Base-by-base conservation (phyloP, 1,284 basidiomycete genomes). In the Neonothopanus nambi region DNA sequence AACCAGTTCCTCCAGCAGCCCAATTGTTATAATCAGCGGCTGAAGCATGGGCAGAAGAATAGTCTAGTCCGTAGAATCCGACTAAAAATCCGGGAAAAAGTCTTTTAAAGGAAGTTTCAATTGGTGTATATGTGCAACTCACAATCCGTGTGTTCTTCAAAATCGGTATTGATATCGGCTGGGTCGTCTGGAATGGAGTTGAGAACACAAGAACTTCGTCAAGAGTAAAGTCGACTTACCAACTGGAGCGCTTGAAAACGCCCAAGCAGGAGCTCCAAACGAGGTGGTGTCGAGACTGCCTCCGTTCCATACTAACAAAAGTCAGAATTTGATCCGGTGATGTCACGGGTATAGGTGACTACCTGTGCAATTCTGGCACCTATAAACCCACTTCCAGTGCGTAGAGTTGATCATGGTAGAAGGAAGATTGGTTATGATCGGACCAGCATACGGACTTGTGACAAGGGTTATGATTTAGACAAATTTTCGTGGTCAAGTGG, bases 61-160 rank as follows among this genome's bases (percentile, higher is more conserved):
- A 79, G 64, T 78, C 73, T 47, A 79, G 65, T 49, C 81, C 82
- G 65, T 76, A 84, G 70, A 85, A 81, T 11, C 81, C 81, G 60
- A 83, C 82, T 84, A 52, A 15, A 49, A 18, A 36, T 23, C 11
- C 30, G 17, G 13, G 38, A 12, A 49, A 35, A 7, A 39, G 17
- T 24, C 2, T 9, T 38, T 17, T 11, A 35, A 35, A 38, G 24
- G 21, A 20, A 30, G 33, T 43, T 40, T n/a, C 28, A 13, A 13
- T 33, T 33, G 5, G 11, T 11, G n/a, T 28, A 28, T 33, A 33
- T 13, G 13, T 2, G 40, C 39, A 17, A 50, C 40, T 37, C 57
- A 78, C 76, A 78, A 56, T 77, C 74, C 2, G 73, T 74, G 64
- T 80, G 77, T 57, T 78, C 70, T 21, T 54, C 48, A 56, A 75